Percentiles rank a stretch among this genome's conserved stretches.
phyloP scores from a whole-genome alignment of 2,329 filamentous ascomycete genomes.

The Peltaster fructicola region DNA sequence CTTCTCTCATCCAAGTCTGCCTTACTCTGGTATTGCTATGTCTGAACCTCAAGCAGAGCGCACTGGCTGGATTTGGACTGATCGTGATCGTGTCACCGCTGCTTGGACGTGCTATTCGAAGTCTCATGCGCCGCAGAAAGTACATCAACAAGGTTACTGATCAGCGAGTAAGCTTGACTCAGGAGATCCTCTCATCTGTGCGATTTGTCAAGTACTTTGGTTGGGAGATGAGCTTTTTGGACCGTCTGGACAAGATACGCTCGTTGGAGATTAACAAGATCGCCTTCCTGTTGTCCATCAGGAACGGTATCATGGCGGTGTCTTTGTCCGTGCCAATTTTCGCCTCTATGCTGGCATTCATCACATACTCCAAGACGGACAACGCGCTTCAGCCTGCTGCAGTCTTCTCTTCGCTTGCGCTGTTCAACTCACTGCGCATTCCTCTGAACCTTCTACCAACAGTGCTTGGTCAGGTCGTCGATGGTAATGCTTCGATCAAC shows the following conservation, averaged over 20 bases:
- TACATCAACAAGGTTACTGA: constrained; percentile 88
- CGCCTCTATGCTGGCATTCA: constrained; percentile 87
- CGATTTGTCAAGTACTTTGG: constrained; percentile 94
- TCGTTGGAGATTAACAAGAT: constrained; percentile 65
- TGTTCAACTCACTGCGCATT: constrained; percentile 83
- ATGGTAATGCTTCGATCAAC: constrained; percentile 69
- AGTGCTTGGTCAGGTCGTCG: constrained; percentile 74
- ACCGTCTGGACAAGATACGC: constrained; percentile 57
- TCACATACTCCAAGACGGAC: constrained; percentile 51
- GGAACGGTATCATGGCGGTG: constrained; percentile 70
- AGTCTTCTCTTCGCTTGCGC: constrained; percentile 79
- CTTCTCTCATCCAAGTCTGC: constrained; percentile 58
- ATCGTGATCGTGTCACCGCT: constrained; percentile 62
- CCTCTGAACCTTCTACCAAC: constrained; percentile 79
- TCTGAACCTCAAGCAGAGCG: constrained; percentile 79
- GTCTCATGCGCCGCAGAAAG: constrained; percentile 56
- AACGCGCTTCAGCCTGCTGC: constrained; percentile 55
- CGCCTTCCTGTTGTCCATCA: constrained; percentile 62
- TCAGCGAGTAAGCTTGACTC: constrained; percentile 74
- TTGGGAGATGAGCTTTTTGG: constrained; percentile 78
- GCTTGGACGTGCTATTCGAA: constrained; percentile 59
- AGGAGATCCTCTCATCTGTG: constrained; percentile 81
- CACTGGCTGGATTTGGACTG: constrained; percentile 71
- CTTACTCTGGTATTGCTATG: constrained; percentile 65
- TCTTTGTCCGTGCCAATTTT: constrained; percentile 82